Evolutionary conservation across 1,284 basidiomycete species (phyloP), one percentile per base, ranked within the genome.

Genomic region (Prillingera fragicola): DNA sequence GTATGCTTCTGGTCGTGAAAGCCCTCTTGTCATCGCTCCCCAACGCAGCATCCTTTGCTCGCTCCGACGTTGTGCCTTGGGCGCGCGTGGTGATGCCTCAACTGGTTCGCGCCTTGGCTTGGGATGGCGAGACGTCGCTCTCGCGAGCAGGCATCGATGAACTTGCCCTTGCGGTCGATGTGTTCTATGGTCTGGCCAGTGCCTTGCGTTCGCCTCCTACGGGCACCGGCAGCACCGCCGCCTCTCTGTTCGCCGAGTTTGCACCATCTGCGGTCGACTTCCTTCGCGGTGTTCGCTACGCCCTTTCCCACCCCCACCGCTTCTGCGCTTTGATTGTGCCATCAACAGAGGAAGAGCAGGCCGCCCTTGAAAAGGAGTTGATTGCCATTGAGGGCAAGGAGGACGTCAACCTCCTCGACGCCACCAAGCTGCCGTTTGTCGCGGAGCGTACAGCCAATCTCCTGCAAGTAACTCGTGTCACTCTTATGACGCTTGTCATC

Each of bases 211-310:
- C 70, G 28, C 74, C 74, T 33, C 47, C 15, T 25, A 45, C 80
- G 23, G 75, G 75, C 37, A 29, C 15, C 26, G 14, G 24, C 19
- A 12, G 31, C 26, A 15, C 22, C 24, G n/a, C n/a, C n/a, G n/a
- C n/a, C n/a, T n/a, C n/a, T 17, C 42, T 87, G 2, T 73, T 90
- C 27, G 75, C 76, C 1, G 79, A 79, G 12, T 87, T 87, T 63
- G 78, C 80, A 2, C 73, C 74, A 2, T 79, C 79, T 44, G 81
- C 81, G 0, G 72, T 91, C 15, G 71, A 78, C 27, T 77, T 92
- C n/a, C 73, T 97, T 0, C 87, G 89, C 62, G 85, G 90, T 50
- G 70, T 94, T 45, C 89, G 89, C 62, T 90, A 91, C 57, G 85
- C 88, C 0, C 75, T 94, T 41, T 84, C 87, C 1, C 91, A 95